These are phyloP conservation scores for Withania somnifera DNA, from an alignment of 305 asterid genomes.

Conservation along the genomic window DNA sequence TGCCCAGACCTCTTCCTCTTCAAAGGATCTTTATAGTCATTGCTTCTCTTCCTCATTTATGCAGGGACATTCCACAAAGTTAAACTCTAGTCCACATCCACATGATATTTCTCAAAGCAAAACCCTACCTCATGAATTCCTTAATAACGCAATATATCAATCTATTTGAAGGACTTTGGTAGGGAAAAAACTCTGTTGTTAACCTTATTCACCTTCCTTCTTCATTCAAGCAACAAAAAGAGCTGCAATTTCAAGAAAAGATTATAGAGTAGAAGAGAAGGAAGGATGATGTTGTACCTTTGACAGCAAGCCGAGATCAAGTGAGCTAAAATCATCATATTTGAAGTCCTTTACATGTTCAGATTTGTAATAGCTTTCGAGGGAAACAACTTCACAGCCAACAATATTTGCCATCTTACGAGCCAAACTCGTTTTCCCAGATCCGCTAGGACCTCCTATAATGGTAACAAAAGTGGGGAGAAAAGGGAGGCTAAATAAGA, in stretches of 20 bases:
- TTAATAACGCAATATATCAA: not conserved
- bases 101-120: not conserved
- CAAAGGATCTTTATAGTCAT: not conserved
- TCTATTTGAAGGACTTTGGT: not conserved
- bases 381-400: conserved; percentile 98
- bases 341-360: conserved; percentile 85
- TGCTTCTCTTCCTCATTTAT: not conserved
- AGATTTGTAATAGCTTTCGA: conserved; percentile 86
- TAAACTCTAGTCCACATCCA: not conserved
- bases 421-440: conserved; percentile 99
- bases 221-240: not conserved
- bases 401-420: conserved; percentile 98
- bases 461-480: conserved; percentile 6
- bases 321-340: conserved; percentile 89
- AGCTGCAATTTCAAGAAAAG: not conserved
- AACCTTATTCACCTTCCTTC: not conserved
- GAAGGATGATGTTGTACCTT: conserved; percentile 47
- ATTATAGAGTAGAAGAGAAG: conserved; percentile 7
- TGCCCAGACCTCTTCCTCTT: not conserved
- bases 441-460: conserved; percentile 99
- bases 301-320: conserved; percentile 86
- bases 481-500: not conserved
- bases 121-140: not conserved
- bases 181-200: not conserved
- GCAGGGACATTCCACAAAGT: not conserved